Percentiles rank a stretch among this genome's conserved stretches.
These are phyloP conservation scores for Clarkia xantiana DNA, from an alignment of 345 rosid species.

Conservation along the genomic window DNA sequence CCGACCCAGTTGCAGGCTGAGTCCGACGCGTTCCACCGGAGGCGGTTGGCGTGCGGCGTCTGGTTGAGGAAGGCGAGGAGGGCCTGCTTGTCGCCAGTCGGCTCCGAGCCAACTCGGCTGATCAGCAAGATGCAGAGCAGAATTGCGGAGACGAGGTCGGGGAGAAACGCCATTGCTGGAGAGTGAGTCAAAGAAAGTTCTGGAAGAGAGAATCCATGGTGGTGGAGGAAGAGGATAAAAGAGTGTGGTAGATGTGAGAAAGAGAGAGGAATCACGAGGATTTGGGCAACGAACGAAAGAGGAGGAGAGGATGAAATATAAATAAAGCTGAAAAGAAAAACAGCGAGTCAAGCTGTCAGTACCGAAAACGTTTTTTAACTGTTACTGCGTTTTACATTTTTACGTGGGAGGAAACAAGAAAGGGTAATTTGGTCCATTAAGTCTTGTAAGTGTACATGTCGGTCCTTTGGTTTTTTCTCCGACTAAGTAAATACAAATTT, in stretches of 20 bases:
- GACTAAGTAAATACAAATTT: too few species aligned
- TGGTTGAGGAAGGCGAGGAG: slow-evolving; percentile 48
- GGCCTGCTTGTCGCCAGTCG: slow-evolving; percentile 58
- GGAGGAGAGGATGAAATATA: background rate
- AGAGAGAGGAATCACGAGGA: background rate
- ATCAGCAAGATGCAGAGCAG: slow-evolving; percentile 1
- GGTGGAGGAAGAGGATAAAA: background rate
- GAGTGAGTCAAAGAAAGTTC: background rate
- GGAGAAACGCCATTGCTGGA: background rate
- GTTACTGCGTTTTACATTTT: too few species aligned
- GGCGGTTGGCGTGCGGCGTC: slow-evolving; percentile 49
- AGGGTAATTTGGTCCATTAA: too few species aligned
- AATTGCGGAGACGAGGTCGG: too few species aligned
- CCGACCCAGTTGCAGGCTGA: slow-evolving; percentile 88
- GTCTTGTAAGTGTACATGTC: too few species aligned
- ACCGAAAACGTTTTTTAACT: too few species aligned
- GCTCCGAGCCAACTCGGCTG: slow-evolving; percentile 42
- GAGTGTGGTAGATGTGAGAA: background rate
- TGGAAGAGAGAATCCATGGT: background rate
- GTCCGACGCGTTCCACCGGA: slow-evolving; percentile 57
- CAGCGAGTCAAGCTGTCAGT: background rate
- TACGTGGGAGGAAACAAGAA: too few species aligned
- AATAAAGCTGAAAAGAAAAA: background rate
- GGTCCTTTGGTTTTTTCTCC: too few species aligned
- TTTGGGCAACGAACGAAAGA: background rate